These are phyloP conservation scores for Hygrophorus russula DNA, from an alignment of 768 basidiomycete species.

Conservation along the genomic window DNA sequence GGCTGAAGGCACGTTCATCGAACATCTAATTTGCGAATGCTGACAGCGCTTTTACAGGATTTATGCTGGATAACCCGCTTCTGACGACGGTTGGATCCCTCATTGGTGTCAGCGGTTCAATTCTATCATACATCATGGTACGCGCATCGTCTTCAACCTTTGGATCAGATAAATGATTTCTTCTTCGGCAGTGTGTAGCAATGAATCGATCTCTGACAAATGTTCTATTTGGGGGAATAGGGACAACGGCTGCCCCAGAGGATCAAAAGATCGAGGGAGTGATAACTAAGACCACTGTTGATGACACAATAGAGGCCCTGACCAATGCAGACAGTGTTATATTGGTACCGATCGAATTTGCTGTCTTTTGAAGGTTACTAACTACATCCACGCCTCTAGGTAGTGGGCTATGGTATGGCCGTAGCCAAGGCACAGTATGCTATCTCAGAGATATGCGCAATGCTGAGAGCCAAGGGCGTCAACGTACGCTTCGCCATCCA, in stretches of 20 bases:
- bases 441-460: slow-evolving; percentile 61
- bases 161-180: not conserved
- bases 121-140: slow-evolving; percentile 90
- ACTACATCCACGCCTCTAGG: slow-evolving; percentile 25
- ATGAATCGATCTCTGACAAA: slow-evolving; percentile 86
- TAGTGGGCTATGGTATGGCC: slow-evolving; percentile 86
- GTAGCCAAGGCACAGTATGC: slow-evolving; percentile 86
- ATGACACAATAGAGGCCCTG: slow-evolving; percentile 73
- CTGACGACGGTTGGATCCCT: slow-evolving; percentile 77
- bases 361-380: not conserved
- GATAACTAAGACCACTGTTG: slow-evolving; percentile 66
- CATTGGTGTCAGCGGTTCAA: slow-evolving; percentile 85
- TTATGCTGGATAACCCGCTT: slow-evolving; percentile 83
- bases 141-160: slow-evolving; percentile 9
- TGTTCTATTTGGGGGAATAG: slow-evolving; percentile 83
- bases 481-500: slow-evolving; percentile 83
- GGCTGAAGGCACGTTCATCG: slow-evolving; percentile 52
- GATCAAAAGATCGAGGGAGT: slow-evolving; percentile 73
- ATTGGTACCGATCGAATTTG: slow-evolving; percentile 30
- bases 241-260: slow-evolving; percentile 40
- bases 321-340: slow-evolving; percentile 78
- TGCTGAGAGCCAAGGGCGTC: slow-evolving; percentile 62
- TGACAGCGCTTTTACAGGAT: slow-evolving; percentile 30
- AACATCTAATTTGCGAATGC: not conserved
- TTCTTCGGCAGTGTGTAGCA: slow-evolving; percentile 58